Base-by-base conservation (phyloP, 1,284 basidiomycete genomes). In the Malassezia sympodialis region DNA sequence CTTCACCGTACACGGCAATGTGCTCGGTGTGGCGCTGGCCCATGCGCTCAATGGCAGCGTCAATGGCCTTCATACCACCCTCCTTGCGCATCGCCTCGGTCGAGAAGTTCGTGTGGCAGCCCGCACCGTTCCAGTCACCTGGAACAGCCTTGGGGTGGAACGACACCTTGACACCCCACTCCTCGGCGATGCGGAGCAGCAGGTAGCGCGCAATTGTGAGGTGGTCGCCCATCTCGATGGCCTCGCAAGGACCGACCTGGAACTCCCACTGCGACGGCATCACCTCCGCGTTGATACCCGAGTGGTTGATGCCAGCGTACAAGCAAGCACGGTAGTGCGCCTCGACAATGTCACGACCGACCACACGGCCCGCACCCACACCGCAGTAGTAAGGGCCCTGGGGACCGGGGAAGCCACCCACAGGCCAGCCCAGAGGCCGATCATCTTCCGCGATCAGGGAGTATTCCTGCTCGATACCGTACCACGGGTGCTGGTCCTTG, bases 231-330 rank as follows among this genome's bases (percentile, higher is more conserved):
- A 98, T 94, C 66, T 87, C 82, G 77, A 98, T 96, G 64, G 93
- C 93, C 77, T 87, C 85, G 76, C 93, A 96, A 37, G 93, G 93
- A 59, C 93, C 93, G 69, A 98, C 90, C 79, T 98, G 94, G 87
- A 94, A 98, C 80, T 98, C 93, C 91, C 91, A 96, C 79, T 98
- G 94, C 58, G 91, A 86, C 26, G 94, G 93, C 93, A 98, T 96
- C 69, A 98, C 94, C 80, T 98, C 94, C 65, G 94, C 94, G 78
- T 98, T 99, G 80, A 99, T 96, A 76, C 94, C 94, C 62, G 89
- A 93, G 80, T 96, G 96, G 80, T 90, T 91, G 79, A 99, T 82
- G 69, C 90, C 91, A 65, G 94, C 81, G 78, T 96, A 96, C 58
- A 99, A 83, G 79, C 93, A 99, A 52, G 80, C 80, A 60, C 89